These are phyloP conservation scores for Eimeria zaria DNA, from an alignment of 169 alveolate genomes.

Conservation along the genomic window DNA sequence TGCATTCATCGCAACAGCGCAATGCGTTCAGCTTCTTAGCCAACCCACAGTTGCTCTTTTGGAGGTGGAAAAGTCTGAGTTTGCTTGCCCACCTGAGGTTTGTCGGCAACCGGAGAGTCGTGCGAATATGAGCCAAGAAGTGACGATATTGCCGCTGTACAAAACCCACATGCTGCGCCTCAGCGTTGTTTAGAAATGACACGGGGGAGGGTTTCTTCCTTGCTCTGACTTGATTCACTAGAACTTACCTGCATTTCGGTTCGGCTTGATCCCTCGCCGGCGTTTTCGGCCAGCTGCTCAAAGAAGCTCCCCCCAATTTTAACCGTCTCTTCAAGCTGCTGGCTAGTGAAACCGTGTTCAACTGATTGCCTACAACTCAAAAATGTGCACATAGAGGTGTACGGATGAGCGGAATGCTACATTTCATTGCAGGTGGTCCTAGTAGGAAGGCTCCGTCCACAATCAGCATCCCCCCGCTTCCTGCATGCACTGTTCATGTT, in stretches of 20 bases:
- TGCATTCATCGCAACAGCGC: slow-evolving; percentile 11
- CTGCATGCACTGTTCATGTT: background rate
- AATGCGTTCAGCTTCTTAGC: background rate
- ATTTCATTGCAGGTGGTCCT: background rate
- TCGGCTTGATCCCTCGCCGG: background rate
- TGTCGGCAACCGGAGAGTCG: slow-evolving; percentile 63
- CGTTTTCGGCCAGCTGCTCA: slow-evolving; percentile 50
- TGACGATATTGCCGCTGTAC: slow-evolving; percentile 59
- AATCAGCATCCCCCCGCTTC: background rate
- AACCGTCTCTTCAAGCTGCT: slow-evolving; percentile 18
- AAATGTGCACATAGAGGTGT: background rate
- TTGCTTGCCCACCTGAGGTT: slow-evolving; percentile 54
- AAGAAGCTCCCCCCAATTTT: slow-evolving; percentile 40
- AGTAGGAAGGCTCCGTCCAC: background rate
- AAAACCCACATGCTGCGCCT: background rate
- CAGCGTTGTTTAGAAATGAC: background rate
- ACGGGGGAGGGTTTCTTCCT: background rate
- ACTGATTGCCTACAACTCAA: slow-evolving; percentile 11
- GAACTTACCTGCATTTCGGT: slow-evolving; percentile 41
- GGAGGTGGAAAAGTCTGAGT: background rate
- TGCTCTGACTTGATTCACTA: background rate
- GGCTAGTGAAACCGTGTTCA: background rate
- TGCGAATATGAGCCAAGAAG: slow-evolving; percentile 72
- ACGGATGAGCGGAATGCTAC: background rate
- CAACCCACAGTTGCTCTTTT: background rate